Percentiles rank a stretch among this genome's conserved stretches.
Evolutionary conservation across 257 asterid species (phyloP).

Genomic region (Nicotiana undulata): DNA sequence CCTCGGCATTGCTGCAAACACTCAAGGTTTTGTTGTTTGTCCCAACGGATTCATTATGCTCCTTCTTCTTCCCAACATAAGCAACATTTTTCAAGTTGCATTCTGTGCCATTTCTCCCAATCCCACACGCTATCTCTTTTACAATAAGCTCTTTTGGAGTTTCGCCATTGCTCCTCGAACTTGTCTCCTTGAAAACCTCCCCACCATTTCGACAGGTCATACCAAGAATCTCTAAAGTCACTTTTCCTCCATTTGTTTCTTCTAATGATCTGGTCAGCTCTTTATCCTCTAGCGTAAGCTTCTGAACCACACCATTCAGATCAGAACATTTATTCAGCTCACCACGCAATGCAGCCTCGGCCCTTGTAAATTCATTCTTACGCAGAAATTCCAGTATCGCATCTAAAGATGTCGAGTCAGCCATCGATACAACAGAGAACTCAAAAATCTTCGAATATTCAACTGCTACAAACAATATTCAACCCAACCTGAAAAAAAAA

Average conservation of each 20-base stretch:
- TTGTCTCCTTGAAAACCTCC: slow-evolving; percentile 3
- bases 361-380: slow-evolving; percentile 14
- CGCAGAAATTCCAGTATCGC: slow-evolving; percentile 17
- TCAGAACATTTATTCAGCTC: slow-evolving; percentile 13
- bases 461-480: neutral
- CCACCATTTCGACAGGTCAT: neutral
- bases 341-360: slow-evolving; percentile 22
- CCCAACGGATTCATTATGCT: slow-evolving; percentile 11
- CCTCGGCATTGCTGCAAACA: slow-evolving; percentile 9
- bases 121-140: slow-evolving; percentile 17
- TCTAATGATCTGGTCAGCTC: neutral
- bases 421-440: slow-evolving; percentile 8
- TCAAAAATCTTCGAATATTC: neutral
- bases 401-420: slow-evolving; percentile 16
- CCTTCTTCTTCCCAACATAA: slow-evolving; percentile 6
- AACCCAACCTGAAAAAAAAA: neutral
- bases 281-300: slow-evolving; percentile 9
- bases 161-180: slow-evolving; percentile 14
- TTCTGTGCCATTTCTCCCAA: slow-evolving; percentile 13
- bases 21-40: slow-evolving; percentile 9
- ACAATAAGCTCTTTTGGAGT: slow-evolving; percentile 21
- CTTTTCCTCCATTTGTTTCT: slow-evolving; percentile 11
- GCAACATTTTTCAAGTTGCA: slow-evolving; percentile 15
- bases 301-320: slow-evolving; percentile 8
- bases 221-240: neutral